phyloP scores from a whole-genome alignment of 73 alveolate species.

The Tetrahymena borealis region DNA sequence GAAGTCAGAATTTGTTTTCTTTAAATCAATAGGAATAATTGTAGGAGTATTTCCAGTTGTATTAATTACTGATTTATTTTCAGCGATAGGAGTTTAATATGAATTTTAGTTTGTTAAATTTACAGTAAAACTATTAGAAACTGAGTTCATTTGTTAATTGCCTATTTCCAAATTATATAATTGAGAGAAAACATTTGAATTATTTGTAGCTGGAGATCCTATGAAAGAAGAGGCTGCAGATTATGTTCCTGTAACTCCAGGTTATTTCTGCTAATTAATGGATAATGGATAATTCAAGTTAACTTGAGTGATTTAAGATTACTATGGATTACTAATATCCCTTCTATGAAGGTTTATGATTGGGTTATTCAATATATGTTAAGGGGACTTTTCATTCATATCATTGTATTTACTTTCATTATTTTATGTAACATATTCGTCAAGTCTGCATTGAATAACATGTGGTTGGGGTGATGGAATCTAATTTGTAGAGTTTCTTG shows the following conservation, averaged over 20 bases:
- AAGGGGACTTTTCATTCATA: not conserved
- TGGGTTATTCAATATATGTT: not conserved
- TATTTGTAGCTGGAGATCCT: not conserved
- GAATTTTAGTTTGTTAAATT: not conserved
- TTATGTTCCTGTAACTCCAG: not conserved
- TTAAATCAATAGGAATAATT: not conserved
- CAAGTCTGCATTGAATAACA: not conserved
- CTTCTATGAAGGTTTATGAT: not conserved
- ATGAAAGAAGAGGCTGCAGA: not conserved
- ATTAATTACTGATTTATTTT: not conserved
- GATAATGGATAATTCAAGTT: not conserved
- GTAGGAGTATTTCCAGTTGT: not conserved
- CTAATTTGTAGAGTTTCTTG: not conserved
- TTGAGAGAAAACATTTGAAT: not conserved
- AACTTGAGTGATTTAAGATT: not conserved
- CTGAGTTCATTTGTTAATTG: not conserved
- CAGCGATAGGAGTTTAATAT: not conserved
- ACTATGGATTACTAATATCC: not conserved
- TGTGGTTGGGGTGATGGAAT: not conserved
- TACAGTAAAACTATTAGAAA: not conserved
- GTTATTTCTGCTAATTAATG: not conserved
- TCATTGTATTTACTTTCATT: not conserved
- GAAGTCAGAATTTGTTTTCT: not conserved
- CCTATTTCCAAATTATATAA: not conserved
- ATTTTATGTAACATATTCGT: not conserved